Evolutionary conservation across 441 rosid species (phyloP).

Genomic region (Raphanus hybrid): DNA sequence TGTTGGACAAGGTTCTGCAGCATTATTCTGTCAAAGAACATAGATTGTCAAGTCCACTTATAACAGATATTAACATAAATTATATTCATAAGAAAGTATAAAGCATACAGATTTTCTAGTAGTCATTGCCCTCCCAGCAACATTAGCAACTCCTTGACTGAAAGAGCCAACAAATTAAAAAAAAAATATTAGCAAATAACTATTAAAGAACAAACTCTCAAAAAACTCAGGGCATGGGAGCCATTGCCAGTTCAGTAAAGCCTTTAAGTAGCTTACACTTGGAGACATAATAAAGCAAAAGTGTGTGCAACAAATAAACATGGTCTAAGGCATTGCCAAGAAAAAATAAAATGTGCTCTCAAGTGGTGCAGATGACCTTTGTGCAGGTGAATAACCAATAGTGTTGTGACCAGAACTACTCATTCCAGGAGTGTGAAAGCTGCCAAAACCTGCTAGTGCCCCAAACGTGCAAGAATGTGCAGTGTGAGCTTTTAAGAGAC

Average conservation of each 20-base stretch:
- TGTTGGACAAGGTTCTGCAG: conserved; percentile 78
- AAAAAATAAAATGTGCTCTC: conserved; percentile 55
- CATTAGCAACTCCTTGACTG: conserved; percentile 62
- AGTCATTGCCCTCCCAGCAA: conserved; percentile 46
- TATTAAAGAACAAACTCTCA: conserved; percentile 36
- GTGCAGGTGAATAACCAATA: conserved; percentile 92
- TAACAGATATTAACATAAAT: not conserved
- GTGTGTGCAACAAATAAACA: conserved; percentile 26
- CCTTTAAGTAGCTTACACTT: conserved; percentile 33
- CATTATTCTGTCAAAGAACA: conserved; percentile 50
- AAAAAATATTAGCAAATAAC: conserved; percentile 17
- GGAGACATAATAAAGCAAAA: not conserved
- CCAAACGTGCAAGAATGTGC: conserved; percentile 92
- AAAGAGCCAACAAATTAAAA: conserved; percentile 33
- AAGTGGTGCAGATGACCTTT: conserved; percentile 93
- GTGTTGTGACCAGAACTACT: conserved; percentile 83
- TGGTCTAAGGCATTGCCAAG: conserved; percentile 15
- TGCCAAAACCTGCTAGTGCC: conserved; percentile 97
- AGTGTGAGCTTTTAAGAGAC: conserved; percentile 74
- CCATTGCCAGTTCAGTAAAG: conserved; percentile 45
- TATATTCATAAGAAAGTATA: not conserved
- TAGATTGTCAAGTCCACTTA: conserved; percentile 4
- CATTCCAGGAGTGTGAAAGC: conserved; percentile 89
- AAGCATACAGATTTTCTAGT: conserved; percentile 52
- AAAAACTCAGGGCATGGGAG: conserved; percentile 41